Conservation (phyloP, 176 grass and related monocot genomes). For the Triticum timopheevii region DNA sequence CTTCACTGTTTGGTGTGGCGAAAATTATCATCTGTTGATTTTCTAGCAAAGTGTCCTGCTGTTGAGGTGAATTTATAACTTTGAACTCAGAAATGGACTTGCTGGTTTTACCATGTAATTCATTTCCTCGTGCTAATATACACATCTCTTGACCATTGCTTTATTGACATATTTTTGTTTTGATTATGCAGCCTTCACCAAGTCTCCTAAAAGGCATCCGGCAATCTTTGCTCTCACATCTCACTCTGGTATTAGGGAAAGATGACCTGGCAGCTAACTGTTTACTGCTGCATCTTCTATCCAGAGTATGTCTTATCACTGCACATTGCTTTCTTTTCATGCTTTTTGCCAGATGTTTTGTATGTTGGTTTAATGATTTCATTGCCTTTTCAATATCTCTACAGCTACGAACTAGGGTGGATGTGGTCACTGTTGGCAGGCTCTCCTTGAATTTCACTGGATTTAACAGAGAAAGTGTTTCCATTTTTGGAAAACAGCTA, state of each 20-base stretch:
- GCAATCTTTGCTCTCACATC: slow-evolving; percentile 69
- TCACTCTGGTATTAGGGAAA: slow-evolving; percentile 63
- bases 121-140: background rate
- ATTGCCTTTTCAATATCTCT: background rate
- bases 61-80: slow-evolving; percentile 53
- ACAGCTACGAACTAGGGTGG: slow-evolving; percentile 79
- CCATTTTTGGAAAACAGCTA: slow-evolving; percentile 75
- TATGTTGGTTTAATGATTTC: background rate
- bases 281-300: slow-evolving; percentile 90
- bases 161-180: background rate
- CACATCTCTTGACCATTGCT: background rate
- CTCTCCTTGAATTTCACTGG: slow-evolving; percentile 87
- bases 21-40: slow-evolving; percentile 69
- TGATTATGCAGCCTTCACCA: slow-evolving; percentile 64
- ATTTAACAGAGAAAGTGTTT: slow-evolving; percentile 80
- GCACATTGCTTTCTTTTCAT: background rate
- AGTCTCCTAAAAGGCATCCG: slow-evolving; percentile 59
- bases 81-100: background rate
- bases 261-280: slow-evolving; percentile 80
- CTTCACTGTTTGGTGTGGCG: slow-evolving; percentile 88
- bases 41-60: slow-evolving; percentile 47
- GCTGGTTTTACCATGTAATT: background rate
- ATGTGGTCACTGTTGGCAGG: slow-evolving; percentile 80
- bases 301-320: slow-evolving; percentile 50
- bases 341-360: slow-evolving; percentile 2